Evolutionary conservation across 495 filamentous ascomycete species (phyloP).

Genomic region (Chaetomium cochliodes): DNA sequence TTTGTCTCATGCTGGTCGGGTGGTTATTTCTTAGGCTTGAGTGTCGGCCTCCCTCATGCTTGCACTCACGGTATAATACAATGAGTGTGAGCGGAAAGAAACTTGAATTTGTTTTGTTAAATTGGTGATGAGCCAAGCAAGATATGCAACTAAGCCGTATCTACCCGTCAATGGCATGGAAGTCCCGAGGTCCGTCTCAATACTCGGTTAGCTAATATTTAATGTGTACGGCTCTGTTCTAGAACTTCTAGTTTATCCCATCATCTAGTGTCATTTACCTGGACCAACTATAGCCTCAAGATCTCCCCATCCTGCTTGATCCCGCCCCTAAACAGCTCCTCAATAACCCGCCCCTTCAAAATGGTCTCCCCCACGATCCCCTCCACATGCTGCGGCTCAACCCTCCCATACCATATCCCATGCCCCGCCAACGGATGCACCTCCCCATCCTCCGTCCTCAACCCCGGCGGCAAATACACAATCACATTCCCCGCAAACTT

Average conservation of each 20-base stretch:
- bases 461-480: conserved; percentile 70
- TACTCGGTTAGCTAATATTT: not conserved
- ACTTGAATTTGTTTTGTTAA: not conserved
- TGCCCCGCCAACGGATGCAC: conserved; percentile 67
- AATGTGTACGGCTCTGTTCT: not conserved
- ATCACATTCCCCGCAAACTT: conserved; percentile 95
- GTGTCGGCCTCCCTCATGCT: not conserved
- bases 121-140: not conserved
- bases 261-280: not conserved
- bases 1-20: not conserved
- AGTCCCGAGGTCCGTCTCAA: not conserved
- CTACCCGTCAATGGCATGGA: conserved; percentile 20
- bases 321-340: conserved; percentile 70
- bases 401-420: conserved; percentile 91
- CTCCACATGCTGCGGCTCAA: conserved; percentile 82
- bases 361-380: conserved; percentile 83
- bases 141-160: not conserved
- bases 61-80: not conserved
- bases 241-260: not conserved
- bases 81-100: not conserved
- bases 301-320: conserved; percentile 49
- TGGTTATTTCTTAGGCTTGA: not conserved
- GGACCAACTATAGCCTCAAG: conserved; percentile 37
- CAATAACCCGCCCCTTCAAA: conserved; percentile 65
- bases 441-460: conserved; percentile 39